Evolutionary conservation across 2,329 filamentous ascomycete genomes (phyloP), one percentile per base, ranked within the genome.

Genomic region (Calycina herbarum): DNA sequence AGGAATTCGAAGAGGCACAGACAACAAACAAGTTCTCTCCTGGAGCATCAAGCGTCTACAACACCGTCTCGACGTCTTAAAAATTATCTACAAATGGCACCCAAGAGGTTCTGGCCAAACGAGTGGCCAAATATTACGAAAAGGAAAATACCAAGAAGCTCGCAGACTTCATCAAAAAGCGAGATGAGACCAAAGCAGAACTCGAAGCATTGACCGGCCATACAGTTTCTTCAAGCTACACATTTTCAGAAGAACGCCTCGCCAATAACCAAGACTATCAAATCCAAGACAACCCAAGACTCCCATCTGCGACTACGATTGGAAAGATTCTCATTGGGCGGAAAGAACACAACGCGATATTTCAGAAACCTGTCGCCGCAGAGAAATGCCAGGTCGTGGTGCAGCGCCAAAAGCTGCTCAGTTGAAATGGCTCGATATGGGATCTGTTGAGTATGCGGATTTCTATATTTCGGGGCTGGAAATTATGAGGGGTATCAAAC

Each of bases 351-450:
- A 67, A 38, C 51, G 63, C 2, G 62, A 73, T 24, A 35, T 73
- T 17, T 7, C 1, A 0, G 65, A 68, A 8, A 70, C 71, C 4
- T 70, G 66, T 58, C 1, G 1, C 1, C 42, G 66, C 7, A 63
- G 66, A 31, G 67, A 59, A 13, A 70, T 69, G 69, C 64, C 63
- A 3, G 66, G 64, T 1, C n/a, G 11, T 33, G 69, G 66, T 5
- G 24, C 24, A 29, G 60, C 45, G 1, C 60, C 69, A 5, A 70
- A 68, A 56, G 67, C 69, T 63, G 59, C 65, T 2, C 64, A 67
- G 64, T 6, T 69, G n/a, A 71, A 71, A 35, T 71, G 68, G 66
- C 65, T 71, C 57, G 68, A 70, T 20, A 71, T 66, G 2, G 68
- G 66, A 11, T 33, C 24, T 17, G 33, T 71, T 33, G 66, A 66